Evolutionary conservation across 495 filamentous ascomycete genomes (phyloP).

Genomic region (Acidiella bohemica): DNA sequence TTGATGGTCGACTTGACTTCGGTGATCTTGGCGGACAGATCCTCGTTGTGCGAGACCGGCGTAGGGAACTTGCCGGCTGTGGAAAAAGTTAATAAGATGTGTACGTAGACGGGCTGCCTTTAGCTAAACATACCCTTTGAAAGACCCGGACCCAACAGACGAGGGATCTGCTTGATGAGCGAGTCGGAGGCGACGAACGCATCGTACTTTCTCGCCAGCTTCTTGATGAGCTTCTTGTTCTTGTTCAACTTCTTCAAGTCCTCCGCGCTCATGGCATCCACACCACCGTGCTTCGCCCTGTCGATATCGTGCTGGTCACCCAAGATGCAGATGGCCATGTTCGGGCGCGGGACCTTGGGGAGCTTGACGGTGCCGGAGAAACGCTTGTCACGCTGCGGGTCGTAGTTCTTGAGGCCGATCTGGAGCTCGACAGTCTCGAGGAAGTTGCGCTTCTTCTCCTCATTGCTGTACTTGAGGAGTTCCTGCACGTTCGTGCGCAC

Average conservation of each 20-base stretch:
- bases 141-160: conserved; percentile 95
- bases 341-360: conserved; percentile 75
- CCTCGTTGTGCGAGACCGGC: conserved; percentile 88
- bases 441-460: conserved; percentile 99
- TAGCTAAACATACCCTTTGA: conserved; percentile 81
- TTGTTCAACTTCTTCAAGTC: conserved; percentile 99
- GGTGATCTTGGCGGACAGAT: conserved; percentile 82
- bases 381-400: conserved; percentile 99
- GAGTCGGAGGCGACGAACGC: conserved; percentile 92
- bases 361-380: conserved; percentile 98
- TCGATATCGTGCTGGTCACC: conserved; percentile 99
- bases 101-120: too few species aligned
- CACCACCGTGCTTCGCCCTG: conserved; percentile 92
- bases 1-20: conserved; percentile 99
- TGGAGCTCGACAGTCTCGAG: conserved; percentile 90
- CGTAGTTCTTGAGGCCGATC: conserved; percentile 99
- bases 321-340: conserved; percentile 92
- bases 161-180: conserved; percentile 98
- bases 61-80: conserved; percentile 97
- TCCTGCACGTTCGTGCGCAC: conserved; percentile 24
- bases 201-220: conserved; percentile 99
- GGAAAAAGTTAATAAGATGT: conserved; percentile 10
- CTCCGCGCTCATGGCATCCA: conserved; percentile 94
- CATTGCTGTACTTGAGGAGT: conserved; percentile 40
- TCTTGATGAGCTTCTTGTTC: conserved; percentile 99